Percentiles rank a stretch among this genome's conserved stretches.
Conservation (phyloP, 495 filamentous ascomycete genomes). For the Lepidopterella palustris region DNA sequence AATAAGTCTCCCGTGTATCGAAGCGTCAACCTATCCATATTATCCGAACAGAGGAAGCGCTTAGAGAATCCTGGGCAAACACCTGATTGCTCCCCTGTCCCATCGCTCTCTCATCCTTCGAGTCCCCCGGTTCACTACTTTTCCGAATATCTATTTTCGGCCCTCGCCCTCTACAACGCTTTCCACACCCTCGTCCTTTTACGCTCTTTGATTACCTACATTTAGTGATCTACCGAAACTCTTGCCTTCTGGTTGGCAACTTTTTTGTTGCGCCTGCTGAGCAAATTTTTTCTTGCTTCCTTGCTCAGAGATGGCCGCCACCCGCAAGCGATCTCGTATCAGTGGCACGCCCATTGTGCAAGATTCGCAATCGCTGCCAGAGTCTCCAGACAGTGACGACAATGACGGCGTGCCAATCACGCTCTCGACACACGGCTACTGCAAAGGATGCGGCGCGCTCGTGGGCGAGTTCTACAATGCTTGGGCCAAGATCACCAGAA, state of each 20-base stretch:
- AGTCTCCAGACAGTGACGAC: not conserved
- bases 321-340: slow-evolving; percentile 6
- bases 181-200: not conserved
- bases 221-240: slow-evolving; percentile 4
- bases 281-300: not conserved
- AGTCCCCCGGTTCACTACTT: too few species aligned
- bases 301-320: slow-evolving; percentile 1
- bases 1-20: too few species aligned
- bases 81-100: too few species aligned
- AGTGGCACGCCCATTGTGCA: slow-evolving; percentile 2
- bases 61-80: too few species aligned
- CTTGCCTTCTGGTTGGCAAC: too few species aligned
- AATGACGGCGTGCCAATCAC: slow-evolving; percentile 3
- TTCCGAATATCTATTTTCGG: too few species aligned
- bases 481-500: slow-evolving; percentile 27
- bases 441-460: slow-evolving; percentile 20
- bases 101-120: too few species aligned
- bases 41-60: too few species aligned
- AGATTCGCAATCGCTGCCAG: not conserved
- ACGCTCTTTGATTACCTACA: not conserved
- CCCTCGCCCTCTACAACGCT: too few species aligned
- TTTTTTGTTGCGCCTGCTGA: too few species aligned
- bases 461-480: slow-evolving; percentile 31
- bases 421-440: slow-evolving; percentile 21
- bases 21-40: too few species aligned